Evolutionary conservation across 2,329 filamentous ascomycete genomes (phyloP), one percentile per base, ranked within the genome.

Genomic region (Plenodomus biglobosus): DNA sequence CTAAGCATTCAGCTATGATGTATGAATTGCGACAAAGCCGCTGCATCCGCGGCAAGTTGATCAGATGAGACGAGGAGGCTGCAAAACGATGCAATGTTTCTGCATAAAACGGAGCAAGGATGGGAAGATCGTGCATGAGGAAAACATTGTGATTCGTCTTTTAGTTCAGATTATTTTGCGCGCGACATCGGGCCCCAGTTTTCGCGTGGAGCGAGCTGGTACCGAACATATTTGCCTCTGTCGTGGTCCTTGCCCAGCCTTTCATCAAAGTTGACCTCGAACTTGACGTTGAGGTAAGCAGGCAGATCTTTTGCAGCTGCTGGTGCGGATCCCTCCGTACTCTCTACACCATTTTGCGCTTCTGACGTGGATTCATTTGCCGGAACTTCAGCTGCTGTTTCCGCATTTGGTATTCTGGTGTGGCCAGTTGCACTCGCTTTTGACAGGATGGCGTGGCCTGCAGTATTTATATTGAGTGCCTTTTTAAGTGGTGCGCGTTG

Each of bases 111-210:
- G 27, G 27, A 11, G 13, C 27, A 32, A 15, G 27, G 8, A 3
- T 32, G 11, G 15, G 3, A 3, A 11, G 13, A 15, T 32, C 27
- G 27, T 32, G 27, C 27, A 8, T 32, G 27, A 15, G 27, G 6
- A 32, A 15, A 32, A 15, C 7, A 3, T 3, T 32, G 8, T 32
- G 6, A 32, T 32, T 32, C 13, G 27, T 32, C 6, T 8, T 8
- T 37, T 8, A 8, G n/a, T 4, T 34, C 17, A 40, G 38, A 42
- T 58, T 59, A 71, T 64, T 78, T 79, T 16, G 77, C 77, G 48
- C 76, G 71, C 27, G 70, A 68, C 83, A 95, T 84, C 1, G 94
- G 94, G 0, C 94, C 94, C 94, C 94, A 99, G 70, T 97, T 94
- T 65, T 90, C 86, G 50, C 87, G 79, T 38, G 94, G 94, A 68